Base-by-base conservation (phyloP, 768 basidiomycete genomes). In the Boletus rufocinnamomeus region DNA sequence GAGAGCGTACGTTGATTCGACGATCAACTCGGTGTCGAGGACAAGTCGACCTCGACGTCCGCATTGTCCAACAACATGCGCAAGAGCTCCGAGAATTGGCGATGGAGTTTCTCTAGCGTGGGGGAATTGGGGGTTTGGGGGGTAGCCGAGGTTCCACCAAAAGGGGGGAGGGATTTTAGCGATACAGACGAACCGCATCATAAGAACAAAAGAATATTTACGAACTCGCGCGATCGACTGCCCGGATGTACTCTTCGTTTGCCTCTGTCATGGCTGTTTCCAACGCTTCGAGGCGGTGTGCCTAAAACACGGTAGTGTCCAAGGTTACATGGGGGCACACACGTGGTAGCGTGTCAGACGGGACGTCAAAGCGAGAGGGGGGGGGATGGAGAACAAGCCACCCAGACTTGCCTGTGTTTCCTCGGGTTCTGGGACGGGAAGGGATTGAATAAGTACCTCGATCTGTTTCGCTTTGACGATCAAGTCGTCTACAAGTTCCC, bases 391-490 rank as follows among this genome's bases (percentile, higher is more conserved):
- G 14, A 21, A 38, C 6, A 28, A 4, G 14, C 5, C 5, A 23
- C 23, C 10, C 4, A 28, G 23, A 56, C 66, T 49, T 16, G 52
- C 91, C 80, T 92, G 91, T 23, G 80, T 80, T 67, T 89, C 88
- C 67, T 91, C 90, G 2, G 85, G 80, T 68, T 93, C 92, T 3
- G 88, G 87, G 40, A 83, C 84, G 0, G 92, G 93, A 16, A 96
- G 73, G 0, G 86, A 86, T 50, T 88, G 83, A 51, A 96, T 91
- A 49, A 95, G 81, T 66, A 84, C 87, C 65, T 95, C 89, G 43
- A 96, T 83, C 71, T 95, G 91, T 67, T 95, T 95, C 16, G 92
- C 91, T 66, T 95, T 95, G 40, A 85, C 80, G 41, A 95, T 81
- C 41, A 96, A 78, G 66, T 95, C 93, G 17, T 81, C 76, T 6